These are phyloP conservation scores for Colletotrichum filicis DNA, from an alignment of 2,329 filamentous ascomycete species.

Conservation along the genomic window DNA sequence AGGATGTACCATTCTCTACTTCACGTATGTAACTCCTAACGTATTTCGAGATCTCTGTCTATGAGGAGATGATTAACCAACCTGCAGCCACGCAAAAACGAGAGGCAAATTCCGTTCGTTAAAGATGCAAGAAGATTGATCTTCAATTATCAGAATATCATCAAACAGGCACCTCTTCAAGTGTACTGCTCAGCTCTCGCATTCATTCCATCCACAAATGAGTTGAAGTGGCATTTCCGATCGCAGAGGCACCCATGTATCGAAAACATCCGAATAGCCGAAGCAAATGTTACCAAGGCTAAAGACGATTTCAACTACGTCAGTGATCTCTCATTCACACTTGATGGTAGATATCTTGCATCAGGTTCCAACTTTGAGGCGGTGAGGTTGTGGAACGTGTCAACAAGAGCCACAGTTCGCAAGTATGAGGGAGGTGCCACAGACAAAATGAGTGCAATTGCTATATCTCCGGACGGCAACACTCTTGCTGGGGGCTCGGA, in stretches of 20 bases:
- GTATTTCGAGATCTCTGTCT: neutral
- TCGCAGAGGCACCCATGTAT: conserved; percentile 1
- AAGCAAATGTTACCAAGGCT: neutral
- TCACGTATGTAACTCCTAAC: neutral
- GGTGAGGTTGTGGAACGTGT: neutral
- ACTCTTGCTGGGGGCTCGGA: neutral
- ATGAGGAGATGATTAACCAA: neutral
- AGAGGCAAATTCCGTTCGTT: conserved; percentile 24
- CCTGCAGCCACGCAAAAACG: neutral
- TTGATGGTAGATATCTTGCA: neutral
- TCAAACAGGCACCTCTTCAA: conserved; percentile 40
- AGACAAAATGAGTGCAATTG: neutral
- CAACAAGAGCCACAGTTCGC: neutral
- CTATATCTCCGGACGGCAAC: neutral
- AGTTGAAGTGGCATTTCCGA: conserved; percentile 30
- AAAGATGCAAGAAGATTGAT: conserved; percentile 36
- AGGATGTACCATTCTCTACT: neutral
- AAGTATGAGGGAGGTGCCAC: neutral
- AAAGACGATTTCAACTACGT: neutral
- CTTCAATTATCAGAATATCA: conserved; percentile 4
- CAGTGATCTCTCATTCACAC: neutral
- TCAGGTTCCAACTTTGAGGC: neutral
- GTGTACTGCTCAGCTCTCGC: conserved; percentile 40
- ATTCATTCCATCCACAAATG: conserved; percentile 39
- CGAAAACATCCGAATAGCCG: neutral